A percentile compares a stretch with the other conserved stretches of the same genome.
Evolutionary conservation across 2,329 filamentous ascomycete genomes (phyloP).

Genomic region (Colletotrichum lini): DNA sequence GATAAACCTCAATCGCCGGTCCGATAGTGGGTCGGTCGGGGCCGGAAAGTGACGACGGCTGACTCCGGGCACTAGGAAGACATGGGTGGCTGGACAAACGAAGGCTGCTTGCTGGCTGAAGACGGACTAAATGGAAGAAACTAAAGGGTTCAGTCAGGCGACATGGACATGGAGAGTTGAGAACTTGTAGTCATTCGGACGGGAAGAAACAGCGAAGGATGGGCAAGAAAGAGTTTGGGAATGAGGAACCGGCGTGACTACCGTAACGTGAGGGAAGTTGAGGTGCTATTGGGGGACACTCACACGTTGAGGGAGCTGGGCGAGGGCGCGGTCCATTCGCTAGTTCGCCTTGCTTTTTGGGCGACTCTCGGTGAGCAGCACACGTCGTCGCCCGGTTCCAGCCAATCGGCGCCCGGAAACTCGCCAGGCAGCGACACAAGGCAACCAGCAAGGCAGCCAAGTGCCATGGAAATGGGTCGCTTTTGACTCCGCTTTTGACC

Average conservation of each 20-base stretch:
- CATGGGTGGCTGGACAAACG: slow-evolving; percentile 25
- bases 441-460: slow-evolving; percentile 15
- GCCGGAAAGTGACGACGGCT: slow-evolving; percentile 17
- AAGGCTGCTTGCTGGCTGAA: slow-evolving; percentile 8
- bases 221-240: slow-evolving; percentile 17
- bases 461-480: slow-evolving; percentile 10
- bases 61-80: slow-evolving; percentile 12
- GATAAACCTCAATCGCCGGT: slow-evolving; percentile 23
- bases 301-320: background rate
- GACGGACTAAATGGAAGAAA: slow-evolving; percentile 27
- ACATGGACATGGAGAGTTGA: slow-evolving; percentile 14
- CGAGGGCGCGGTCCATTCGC: slow-evolving; percentile 18
- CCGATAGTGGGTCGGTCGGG: slow-evolving; percentile 39
- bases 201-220: background rate
- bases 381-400: background rate
- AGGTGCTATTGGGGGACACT: background rate
- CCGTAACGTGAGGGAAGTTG: slow-evolving; percentile 4
- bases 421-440: slow-evolving; percentile 15
- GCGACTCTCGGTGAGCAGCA: slow-evolving; percentile 18
- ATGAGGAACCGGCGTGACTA: slow-evolving; percentile 2
- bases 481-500: slow-evolving; percentile 3
- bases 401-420: background rate
- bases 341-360: slow-evolving; percentile 29
- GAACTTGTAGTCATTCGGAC: slow-evolving; percentile 29
- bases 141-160: slow-evolving; percentile 21